phyloP scores from a whole-genome alignment of 148 eudicot genomes.

The Nyssa sinensis region DNA sequence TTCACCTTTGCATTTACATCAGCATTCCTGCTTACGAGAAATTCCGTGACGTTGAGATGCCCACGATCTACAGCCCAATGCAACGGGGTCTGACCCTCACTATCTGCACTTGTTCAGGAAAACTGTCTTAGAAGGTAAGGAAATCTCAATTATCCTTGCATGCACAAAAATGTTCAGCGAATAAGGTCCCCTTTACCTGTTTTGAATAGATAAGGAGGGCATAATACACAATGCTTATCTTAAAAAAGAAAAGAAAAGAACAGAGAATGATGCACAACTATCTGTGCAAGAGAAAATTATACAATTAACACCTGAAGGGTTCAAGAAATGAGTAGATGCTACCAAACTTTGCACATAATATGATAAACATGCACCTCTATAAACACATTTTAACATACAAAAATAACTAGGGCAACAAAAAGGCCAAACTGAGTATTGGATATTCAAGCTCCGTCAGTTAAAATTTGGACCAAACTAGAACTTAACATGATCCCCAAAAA shows the following conservation, averaged over 20 bases:
- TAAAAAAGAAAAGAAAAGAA: too few species aligned
- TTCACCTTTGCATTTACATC: constrained; percentile 83
- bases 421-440: too few species aligned
- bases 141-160: neutral
- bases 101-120: constrained; percentile 49
- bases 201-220: neutral
- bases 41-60: constrained; percentile 59
- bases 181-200: too few species aligned
- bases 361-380: too few species aligned
- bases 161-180: neutral
- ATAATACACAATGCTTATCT: neutral
- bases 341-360: too few species aligned
- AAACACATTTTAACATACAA: too few species aligned
- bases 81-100: constrained; percentile 92
- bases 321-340: too few species aligned
- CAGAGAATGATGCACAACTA: neutral
- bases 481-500: neutral
- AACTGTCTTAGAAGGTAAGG: neutral
- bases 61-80: constrained; percentile 99
- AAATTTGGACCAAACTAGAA: neutral
- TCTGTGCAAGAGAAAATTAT: neutral
- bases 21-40: constrained; percentile 66
- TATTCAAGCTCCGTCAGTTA: neutral
- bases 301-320: too few species aligned
- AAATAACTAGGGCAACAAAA: too few species aligned